Evolutionary conservation across 139 green algal genomes (phyloP).

Genomic region (Chlorella sp.): DNA sequence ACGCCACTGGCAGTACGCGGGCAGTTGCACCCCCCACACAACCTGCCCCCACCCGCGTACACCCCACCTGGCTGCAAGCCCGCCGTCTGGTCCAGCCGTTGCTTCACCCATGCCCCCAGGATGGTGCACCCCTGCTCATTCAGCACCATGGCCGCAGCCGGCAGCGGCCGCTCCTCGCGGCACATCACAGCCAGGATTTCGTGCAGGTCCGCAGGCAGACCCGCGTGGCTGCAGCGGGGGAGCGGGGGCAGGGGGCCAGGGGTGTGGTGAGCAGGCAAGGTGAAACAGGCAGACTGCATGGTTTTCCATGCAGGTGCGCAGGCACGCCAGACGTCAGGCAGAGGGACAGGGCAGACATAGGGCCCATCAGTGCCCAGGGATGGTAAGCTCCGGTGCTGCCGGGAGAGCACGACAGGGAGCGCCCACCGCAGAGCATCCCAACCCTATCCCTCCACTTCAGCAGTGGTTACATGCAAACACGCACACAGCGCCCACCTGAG

Average conservation of each 20-base stretch:
- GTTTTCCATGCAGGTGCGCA: no score
- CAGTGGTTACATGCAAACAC: background rate
- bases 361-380: no score
- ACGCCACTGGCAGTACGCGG: no score
- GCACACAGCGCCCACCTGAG: background rate
- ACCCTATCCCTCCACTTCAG: background rate
- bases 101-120: slow-evolving; percentile 20
- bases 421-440: background rate
- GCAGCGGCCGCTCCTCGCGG: background rate
- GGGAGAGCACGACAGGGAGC: background rate
- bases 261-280: no score
- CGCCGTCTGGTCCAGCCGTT: background rate
- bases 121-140: slow-evolving; percentile 3
- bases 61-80: background rate
- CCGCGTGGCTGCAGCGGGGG: background rate
- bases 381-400: no score
- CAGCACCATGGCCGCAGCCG: background rate
- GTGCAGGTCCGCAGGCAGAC: slow-evolving; percentile 15
- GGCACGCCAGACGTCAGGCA: no score
- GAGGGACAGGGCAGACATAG: no score
- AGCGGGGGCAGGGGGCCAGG: background rate
- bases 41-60: no score
- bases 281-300: no score
- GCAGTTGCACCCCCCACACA: background rate
- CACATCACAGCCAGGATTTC: slow-evolving; percentile 19